Conservation (phyloP, 345 rosid genomes). For the Jatropha curcas region DNA sequence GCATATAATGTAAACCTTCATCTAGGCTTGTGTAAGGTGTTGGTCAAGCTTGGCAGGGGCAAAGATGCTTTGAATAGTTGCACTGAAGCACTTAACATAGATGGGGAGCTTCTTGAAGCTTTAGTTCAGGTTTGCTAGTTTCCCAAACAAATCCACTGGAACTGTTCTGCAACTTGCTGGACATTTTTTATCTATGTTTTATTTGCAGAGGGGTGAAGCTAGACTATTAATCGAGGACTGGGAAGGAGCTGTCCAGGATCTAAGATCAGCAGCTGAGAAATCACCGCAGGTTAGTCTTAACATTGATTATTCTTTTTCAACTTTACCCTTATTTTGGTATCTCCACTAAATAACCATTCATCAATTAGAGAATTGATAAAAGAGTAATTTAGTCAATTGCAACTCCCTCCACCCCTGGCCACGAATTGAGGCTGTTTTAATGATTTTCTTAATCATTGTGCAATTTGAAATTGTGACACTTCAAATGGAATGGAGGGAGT, state of each 20-base stretch:
- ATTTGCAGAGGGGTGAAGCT: conserved; percentile 86
- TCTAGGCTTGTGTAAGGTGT: conserved; percentile 88
- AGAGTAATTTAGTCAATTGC: too few species aligned
- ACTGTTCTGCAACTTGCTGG: conserved; percentile 3
- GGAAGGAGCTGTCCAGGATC: conserved; percentile 97
- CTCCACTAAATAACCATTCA: too few species aligned
- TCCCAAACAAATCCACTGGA: background rate
- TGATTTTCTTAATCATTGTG: too few species aligned
- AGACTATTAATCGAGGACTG: conserved; percentile 89
- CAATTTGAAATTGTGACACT: too few species aligned
- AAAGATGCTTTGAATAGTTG: conserved; percentile 87
- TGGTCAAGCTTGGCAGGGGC: conserved; percentile 95
- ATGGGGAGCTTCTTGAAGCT: conserved; percentile 82
- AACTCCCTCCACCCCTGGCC: too few species aligned
- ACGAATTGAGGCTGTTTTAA: too few species aligned
- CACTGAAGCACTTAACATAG: conserved; percentile 74
- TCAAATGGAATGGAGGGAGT: too few species aligned
- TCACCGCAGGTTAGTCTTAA: conserved; percentile 75
- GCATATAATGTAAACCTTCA: conserved; percentile 89
- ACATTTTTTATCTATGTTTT: background rate
- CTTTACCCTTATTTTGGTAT: too few species aligned
- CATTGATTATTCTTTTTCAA: too few species aligned
- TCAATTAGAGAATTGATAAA: too few species aligned
- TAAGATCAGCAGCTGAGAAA: conserved; percentile 76
- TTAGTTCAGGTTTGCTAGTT: conserved; percentile 69